Evolutionary conservation across 1,284 basidiomycete species (phyloP).

Genomic region (Cystobasidium sp.): DNA sequence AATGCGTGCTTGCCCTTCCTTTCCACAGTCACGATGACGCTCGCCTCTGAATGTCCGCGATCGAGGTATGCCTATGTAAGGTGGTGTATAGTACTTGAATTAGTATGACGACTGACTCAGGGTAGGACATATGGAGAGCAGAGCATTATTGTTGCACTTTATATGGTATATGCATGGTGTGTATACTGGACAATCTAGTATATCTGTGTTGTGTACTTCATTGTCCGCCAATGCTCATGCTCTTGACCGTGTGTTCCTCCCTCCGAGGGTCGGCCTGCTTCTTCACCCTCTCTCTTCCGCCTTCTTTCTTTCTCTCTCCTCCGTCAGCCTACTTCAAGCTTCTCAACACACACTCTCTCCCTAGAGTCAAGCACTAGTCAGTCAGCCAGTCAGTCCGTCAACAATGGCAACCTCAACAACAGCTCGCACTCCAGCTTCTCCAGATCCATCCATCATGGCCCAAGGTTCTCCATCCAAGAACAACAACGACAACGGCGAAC

Average conservation of each 20-base stretch:
- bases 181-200: neutral
- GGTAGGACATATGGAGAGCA: no score
- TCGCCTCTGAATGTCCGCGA: neutral
- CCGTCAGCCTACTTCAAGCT: neutral
- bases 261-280: neutral
- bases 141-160: neutral
- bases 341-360: neutral
- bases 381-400: neutral
- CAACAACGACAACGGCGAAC: conserved; percentile 14
- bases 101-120: neutral
- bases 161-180: neutral
- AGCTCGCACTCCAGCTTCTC: conserved; percentile 28
- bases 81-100: neutral
- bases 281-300: neutral
- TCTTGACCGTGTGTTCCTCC: no score
- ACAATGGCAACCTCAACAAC: conserved; percentile 26
- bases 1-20: no score
- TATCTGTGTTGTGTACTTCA: no score
- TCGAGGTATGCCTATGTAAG: conserved; percentile 4
- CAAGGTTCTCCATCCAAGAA: neutral
- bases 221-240: neutral
- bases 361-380: neutral
- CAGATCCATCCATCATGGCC: conserved; percentile 28
- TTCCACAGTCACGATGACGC: conserved; percentile 10
- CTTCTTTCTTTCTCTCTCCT: neutral